phyloP scores from a whole-genome alignment of 2,329 filamentous ascomycete species.

The Fusarium keratoplasticum region DNA sequence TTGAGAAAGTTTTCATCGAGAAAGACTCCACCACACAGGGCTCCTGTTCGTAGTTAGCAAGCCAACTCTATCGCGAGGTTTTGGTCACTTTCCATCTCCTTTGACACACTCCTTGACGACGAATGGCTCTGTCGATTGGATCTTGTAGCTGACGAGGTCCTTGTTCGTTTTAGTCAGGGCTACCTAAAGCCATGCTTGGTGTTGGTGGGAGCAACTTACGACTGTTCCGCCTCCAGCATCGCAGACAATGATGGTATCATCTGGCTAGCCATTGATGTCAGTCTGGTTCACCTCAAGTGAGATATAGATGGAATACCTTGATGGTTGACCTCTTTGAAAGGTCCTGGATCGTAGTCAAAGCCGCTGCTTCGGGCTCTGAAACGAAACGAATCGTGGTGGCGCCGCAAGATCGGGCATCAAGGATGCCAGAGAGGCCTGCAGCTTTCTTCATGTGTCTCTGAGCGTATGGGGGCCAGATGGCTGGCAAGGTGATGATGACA shows the following conservation, averaged over 20 bases:
- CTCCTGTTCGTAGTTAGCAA: constrained; percentile 41
- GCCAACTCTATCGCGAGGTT: rapidly evolving
- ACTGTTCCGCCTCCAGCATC: constrained; percentile 54
- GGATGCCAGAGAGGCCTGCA: constrained; percentile 49
- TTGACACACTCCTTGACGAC: constrained; percentile 51
- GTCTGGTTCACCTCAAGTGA: not conserved
- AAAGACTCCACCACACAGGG: constrained; percentile 54
- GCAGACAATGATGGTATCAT: constrained; percentile 48
- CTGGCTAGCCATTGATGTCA: not conserved
- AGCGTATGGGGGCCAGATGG: constrained; percentile 57
- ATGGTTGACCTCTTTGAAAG: constrained; percentile 38
- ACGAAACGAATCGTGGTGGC: constrained; percentile 51
- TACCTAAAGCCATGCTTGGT: not conserved
- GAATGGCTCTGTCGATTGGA: constrained; percentile 40
- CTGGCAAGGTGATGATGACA: constrained; percentile 56
- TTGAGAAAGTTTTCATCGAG: constrained; percentile 53
- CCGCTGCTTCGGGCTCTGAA: constrained; percentile 60
- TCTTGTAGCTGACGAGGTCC: constrained; percentile 56
- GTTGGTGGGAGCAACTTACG: constrained; percentile 23
- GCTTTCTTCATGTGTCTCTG: constrained; percentile 52
- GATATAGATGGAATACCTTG: constrained; percentile 9
- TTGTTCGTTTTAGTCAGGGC: not conserved
- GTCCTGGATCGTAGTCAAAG: constrained; percentile 51
- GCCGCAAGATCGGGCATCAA: constrained; percentile 39
- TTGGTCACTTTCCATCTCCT: constrained; percentile 48